phyloP scores from a whole-genome alignment of 257 asterid genomes.

The Fraxinus cuspidata region DNA sequence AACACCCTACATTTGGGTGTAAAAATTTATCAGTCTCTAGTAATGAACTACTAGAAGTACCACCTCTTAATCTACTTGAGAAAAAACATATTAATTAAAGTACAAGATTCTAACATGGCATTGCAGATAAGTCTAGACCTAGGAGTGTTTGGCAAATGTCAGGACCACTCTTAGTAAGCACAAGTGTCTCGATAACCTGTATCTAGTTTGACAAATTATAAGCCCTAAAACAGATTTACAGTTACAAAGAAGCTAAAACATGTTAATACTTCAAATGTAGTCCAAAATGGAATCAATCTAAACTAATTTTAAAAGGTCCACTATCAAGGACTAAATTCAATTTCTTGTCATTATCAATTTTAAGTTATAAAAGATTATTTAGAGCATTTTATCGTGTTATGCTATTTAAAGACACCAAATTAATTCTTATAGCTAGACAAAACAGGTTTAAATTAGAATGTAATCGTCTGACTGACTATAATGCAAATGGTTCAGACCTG shows the following conservation, averaged over 20 bases:
- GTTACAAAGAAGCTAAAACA: not conserved
- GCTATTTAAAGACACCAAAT: too few relatives aligned
- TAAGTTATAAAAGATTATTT: too few relatives aligned
- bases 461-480: too few relatives aligned
- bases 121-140: conserved; percentile 9
- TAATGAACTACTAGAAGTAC: not conserved
- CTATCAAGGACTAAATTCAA: not conserved
- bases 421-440: too few relatives aligned
- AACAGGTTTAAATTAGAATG: too few relatives aligned
- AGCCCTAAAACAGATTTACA: not conserved
- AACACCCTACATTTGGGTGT: conserved; percentile 60
- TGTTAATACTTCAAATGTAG: not conserved
- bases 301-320: not conserved
- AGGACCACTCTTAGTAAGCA: not conserved
- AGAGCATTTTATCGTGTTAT: too few relatives aligned
- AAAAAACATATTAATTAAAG: not conserved
- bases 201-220: not conserved
- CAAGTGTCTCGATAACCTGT: not conserved
- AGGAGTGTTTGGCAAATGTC: not conserved
- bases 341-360: not conserved
- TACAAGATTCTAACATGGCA: not conserved
- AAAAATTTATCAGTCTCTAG: conserved; percentile 4
- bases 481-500: too few relatives aligned
- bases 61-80: conserved; percentile 8
- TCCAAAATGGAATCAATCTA: not conserved